phyloP scores from a whole-genome alignment of 2,329 filamentous ascomycete genomes.

The Neospermospora avenae region DNA sequence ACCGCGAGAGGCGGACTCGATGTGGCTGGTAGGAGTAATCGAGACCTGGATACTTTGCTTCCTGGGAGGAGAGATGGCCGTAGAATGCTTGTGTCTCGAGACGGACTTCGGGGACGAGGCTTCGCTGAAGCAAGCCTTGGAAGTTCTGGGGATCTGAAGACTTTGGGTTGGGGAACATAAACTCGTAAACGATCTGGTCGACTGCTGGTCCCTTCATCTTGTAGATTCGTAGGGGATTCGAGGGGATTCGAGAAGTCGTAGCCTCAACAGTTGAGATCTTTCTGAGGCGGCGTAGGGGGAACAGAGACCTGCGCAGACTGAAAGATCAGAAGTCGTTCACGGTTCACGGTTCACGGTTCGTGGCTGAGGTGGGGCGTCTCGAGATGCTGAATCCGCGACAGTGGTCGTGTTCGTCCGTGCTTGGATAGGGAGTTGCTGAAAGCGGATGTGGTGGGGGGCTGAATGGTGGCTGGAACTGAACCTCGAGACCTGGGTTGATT shows the following conservation, averaged over 20 bases:
- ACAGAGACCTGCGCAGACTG: slow-evolving; percentile 9
- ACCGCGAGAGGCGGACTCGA: slow-evolving; percentile 73
- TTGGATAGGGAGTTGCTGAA: neutral
- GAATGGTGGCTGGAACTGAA: neutral
- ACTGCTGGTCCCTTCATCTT: slow-evolving; percentile 69
- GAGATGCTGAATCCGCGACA: slow-evolving; percentile 12
- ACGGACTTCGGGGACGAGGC: slow-evolving; percentile 70
- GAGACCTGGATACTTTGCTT: slow-evolving; percentile 78
- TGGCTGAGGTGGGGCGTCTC: slow-evolving; percentile 14
- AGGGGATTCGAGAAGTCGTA: slow-evolving; percentile 7
- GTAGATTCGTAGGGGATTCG: slow-evolving; percentile 11
- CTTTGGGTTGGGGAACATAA: slow-evolving; percentile 67
- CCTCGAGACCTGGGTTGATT: neutral
- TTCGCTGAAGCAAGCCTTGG: slow-evolving; percentile 63
- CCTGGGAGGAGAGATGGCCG: slow-evolving; percentile 72
- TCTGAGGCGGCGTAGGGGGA: slow-evolving; percentile 18
- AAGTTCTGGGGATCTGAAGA: slow-evolving; percentile 69
- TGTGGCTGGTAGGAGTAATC: slow-evolving; percentile 74
- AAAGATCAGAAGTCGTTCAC: neutral
- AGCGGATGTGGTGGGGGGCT: slow-evolving; percentile 2
- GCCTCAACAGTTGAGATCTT: slow-evolving; percentile 15
- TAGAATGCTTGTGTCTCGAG: slow-evolving; percentile 72
- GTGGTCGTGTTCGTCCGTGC: slow-evolving; percentile 14
- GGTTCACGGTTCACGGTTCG: neutral
- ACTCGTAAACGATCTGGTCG: slow-evolving; percentile 70